Percentiles rank a stretch among this genome's conserved stretches.
Conservation (phyloP, 2,329 filamentous ascomycete genomes). For the Venturia carpophila region DNA sequence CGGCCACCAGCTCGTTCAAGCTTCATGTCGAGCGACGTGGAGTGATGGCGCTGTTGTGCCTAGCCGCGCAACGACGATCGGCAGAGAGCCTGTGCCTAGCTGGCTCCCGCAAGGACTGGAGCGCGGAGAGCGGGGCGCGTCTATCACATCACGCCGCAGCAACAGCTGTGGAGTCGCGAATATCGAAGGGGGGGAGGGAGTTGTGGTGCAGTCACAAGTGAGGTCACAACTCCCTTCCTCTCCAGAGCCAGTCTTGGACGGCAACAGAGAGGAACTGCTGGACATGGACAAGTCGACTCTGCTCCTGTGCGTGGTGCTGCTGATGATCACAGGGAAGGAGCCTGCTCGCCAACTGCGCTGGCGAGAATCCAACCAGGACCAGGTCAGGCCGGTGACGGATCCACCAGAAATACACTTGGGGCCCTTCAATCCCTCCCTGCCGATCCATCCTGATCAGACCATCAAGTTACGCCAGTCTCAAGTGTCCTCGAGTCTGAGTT, state of each 20-base stretch:
- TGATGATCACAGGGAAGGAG: neutral
- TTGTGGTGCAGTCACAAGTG: neutral
- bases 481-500: too few relatives aligned
- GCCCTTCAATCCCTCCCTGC: too few relatives aligned
- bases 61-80: neutral
- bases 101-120: neutral
- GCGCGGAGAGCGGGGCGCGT: too few relatives aligned
- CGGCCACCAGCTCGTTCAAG: neutral
- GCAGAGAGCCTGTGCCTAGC: neutral
- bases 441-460: too few relatives aligned
- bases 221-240: too few relatives aligned
- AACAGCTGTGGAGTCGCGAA: neutral
- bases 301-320: too few relatives aligned
- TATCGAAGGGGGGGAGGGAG: neutral
- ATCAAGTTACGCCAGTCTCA: too few relatives aligned
- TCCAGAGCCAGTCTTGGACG: neutral
- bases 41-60: neutral
- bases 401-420: neutral
- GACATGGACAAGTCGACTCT: neutral
- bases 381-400: neutral
- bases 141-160: neutral
- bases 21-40: conserved; percentile 1
- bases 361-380: neutral
- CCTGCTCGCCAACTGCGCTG: neutral
- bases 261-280: too few relatives aligned